These are phyloP conservation scores for Chaetomium sp. DNA, from an alignment of 2,329 filamentous ascomycete species.

Conservation along the genomic window DNA sequence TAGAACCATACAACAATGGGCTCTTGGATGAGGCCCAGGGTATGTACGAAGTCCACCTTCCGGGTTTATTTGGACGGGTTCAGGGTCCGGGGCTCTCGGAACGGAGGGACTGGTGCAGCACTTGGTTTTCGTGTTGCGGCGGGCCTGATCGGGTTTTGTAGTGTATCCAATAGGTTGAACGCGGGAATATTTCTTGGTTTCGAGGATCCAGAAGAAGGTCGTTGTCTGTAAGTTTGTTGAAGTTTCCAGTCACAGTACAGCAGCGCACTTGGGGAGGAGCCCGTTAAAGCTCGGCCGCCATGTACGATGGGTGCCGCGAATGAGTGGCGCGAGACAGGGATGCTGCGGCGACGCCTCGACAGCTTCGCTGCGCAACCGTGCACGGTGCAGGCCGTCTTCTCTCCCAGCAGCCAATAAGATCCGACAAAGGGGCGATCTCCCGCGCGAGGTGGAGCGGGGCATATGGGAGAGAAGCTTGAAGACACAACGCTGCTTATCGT, in stretches of 20 bases:
- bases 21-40: not conserved
- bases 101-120: not conserved
- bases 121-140: not conserved
- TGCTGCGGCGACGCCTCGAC: not conserved
- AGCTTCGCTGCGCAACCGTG: not conserved
- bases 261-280: not conserved
- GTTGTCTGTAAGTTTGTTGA: not conserved
- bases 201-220: not conserved
- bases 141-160: not conserved
- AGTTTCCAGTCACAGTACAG: not conserved
- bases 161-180: not conserved
- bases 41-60: not conserved
- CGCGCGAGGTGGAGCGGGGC: not conserved
- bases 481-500: not conserved
- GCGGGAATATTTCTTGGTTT: not conserved
- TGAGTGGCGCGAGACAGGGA: conserved; percentile 18
- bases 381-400: not conserved
- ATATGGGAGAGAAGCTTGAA: not conserved
- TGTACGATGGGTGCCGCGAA: conserved; percentile 1
- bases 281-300: conserved; percentile 6
- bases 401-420: not conserved
- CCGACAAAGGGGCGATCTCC: conserved; percentile 1
- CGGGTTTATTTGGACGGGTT: not conserved
- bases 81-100: not conserved
- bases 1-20: conserved; percentile 28